A percentile compares a stretch with the other conserved stretches of the same genome.
phyloP scores from a whole-genome alignment of 1,284 basidiomycete species.

The Malassezia sp. region DNA sequence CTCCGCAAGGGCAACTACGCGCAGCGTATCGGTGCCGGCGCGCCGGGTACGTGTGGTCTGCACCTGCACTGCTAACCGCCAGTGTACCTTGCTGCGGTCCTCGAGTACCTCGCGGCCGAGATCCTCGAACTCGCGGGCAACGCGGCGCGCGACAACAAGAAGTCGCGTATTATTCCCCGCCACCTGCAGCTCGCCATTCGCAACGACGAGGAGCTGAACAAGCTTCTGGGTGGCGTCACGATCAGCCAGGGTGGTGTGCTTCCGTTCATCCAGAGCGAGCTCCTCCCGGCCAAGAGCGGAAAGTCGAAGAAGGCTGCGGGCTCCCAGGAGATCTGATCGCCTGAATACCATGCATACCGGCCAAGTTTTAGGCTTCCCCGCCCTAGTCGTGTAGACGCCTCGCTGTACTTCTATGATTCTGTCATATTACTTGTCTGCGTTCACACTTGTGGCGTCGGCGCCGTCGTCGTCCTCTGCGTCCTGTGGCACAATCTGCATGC shows the following conservation, averaged over 20 bases:
- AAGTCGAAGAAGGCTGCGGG: slow-evolving; percentile 49
- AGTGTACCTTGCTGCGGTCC: slow-evolving; percentile 75
- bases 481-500: neutral
- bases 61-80: slow-evolving; percentile 37
- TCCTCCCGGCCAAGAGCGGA: slow-evolving; percentile 59
- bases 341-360: slow-evolving; percentile 9
- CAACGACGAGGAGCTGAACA: slow-evolving; percentile 53
- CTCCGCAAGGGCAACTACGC: slow-evolving; percentile 76
- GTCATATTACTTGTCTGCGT: too few species aligned
- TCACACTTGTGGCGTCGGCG: neutral
- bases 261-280: slow-evolving; percentile 55
- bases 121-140: slow-evolving; percentile 78
- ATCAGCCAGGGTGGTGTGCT: slow-evolving; percentile 87
- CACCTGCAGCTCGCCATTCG: slow-evolving; percentile 81
- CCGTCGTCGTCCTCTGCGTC: neutral
- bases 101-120: slow-evolving; percentile 75
- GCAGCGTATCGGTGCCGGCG: slow-evolving; percentile 62
- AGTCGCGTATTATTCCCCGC: slow-evolving; percentile 81
- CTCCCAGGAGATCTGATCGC: slow-evolving; percentile 43
- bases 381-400: slow-evolving; percentile 8
- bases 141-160: slow-evolving; percentile 59
- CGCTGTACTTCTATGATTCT: slow-evolving; percentile 16
- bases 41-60: slow-evolving; percentile 56
- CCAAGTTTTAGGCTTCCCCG: slow-evolving; percentile 1
- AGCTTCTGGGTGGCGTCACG: slow-evolving; percentile 68